Base-by-base conservation (phyloP, 805 yeast genomes). In the Starmerella bombi region DNA sequence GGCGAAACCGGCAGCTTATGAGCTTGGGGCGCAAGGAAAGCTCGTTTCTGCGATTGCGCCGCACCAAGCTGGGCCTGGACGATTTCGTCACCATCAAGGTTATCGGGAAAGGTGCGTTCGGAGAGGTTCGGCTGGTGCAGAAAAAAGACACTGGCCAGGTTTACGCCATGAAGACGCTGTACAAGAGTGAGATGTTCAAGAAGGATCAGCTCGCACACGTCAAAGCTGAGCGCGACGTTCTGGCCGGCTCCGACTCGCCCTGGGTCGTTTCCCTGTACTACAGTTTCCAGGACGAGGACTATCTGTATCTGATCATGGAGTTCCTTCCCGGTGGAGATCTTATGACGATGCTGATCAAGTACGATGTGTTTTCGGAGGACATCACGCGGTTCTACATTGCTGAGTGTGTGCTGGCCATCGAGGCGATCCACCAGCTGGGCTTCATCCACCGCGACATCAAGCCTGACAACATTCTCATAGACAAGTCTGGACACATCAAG, bases 71-170 rank as follows among this genome's bases (percentile, higher is more conserved):
- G 40, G 71, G 84, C 1, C 65, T 84, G 32, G 91, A 80, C 31
- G 96, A 85, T 62, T 53, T 85, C 62, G 72, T 68, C 44, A 85
- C 95, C 1, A 93, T 85, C 40, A 84, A 84, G 61, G 94, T 80
- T 27, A 72, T 75, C 49, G 98, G 98, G 37, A 91, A 91, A 59
- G 98, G 98, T 48, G 95, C 98, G 0, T 91, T 91, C 64, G 98
- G 98, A 46, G 96, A 85, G 57, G 98, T 91, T 27, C 72, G 96
- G 47, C 66, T 91, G 40, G 97, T 91, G 12, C 96, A 91, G 57
- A 88, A 86, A 66, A 70, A 67, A 39, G 98, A 91, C 60, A 80
- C 91, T 1, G 94, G 94, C 39, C 79, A 81, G 61, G 86, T 81
- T 27, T 85, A 77, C 64, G 94, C 94, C 36, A 91, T 83, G 98